Evolutionary conservation across 2,329 filamentous ascomycete species (phyloP), one percentile per base, ranked within the genome.

Genomic region (Beauveria varroae): DNA sequence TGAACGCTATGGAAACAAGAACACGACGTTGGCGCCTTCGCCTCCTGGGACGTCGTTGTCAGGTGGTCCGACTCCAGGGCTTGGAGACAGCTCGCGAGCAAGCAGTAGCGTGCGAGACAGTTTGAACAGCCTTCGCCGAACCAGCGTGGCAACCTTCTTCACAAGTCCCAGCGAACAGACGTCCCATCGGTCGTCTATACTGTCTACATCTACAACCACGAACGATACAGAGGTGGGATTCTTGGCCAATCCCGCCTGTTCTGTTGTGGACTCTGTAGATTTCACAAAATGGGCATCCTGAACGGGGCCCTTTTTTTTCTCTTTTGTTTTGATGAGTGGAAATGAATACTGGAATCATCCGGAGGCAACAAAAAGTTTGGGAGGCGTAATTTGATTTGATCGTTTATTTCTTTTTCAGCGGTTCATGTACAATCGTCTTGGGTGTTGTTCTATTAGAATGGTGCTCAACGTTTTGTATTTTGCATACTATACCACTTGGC

Each of bases 101-200:
- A 71, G 73, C 40, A 78, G 76, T 65, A 81, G 79, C 22, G 77
- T 86, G 54, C 78, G 86, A 16, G 85, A 87, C 65, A 87, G 84
- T 67, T 79, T 87, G 62, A 84, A 74, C 66, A 85, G 81, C 66
- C 75, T 88, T 44, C 78, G 85, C 56, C 77, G 85, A 62, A 81
- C 84, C n/a, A 87, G 84, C 40, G 84, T 87, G 2, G 85, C 84
- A 5, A 88, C 85, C 2, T 87, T 87, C 68, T 83, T 87, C 65
- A 82, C 82, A 2, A 81, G 74, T 63, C 78, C 79, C 5, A 84
- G 79, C 68, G 83, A 86, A 64, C 77, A 80, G 65, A 76, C 72
- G 10, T 85, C 82, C 57, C 83, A 86, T 62, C 78, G 84, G 47
- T 84, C 82, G 6, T 85, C 81, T n/a, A 76, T 81, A 64, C 71